Evolutionary conservation across 768 basidiomycete species (phyloP), one percentile per base, ranked within the genome.

Genomic region (Candolleomyces aberdarensis): DNA sequence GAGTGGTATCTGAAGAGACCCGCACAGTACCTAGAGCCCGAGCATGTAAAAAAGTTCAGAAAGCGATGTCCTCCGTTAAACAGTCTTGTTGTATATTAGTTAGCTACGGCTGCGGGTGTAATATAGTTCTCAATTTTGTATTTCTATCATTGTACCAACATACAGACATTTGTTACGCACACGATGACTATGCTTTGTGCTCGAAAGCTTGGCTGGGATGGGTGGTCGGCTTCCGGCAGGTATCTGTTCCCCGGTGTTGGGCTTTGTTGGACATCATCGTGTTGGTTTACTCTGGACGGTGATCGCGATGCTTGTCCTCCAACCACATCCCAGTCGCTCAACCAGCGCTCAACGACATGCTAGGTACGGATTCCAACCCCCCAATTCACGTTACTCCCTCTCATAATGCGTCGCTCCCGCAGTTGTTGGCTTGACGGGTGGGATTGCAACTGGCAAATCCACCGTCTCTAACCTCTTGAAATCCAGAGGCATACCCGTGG

Each of bases 391-490:
- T 5, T 43, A 43, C 5, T 13, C 11, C 41, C 41, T 43, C 44
- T 46, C 14, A 7, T 6, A 46, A 46, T 46, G 19, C 44, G 13
- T 46, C 36, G 11, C 6, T 36, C 15, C 14, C 20, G 7, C 31
- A 96, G 96, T 98, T 61, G 84, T 97, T 63, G 96, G 97, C 44
- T 84, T 99, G 20, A 98, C 96, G 31, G 97, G 97, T 8, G 94
- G 96, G 2, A 98, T 99, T 60, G 93, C 95, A 20, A 95, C 94
- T 7, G 95, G 96, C 57, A 99, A 99, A 76, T 97, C 96, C 0
- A 91, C 94, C 13, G 97, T 95, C 11, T 92, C 95, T 0, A 74
- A 76, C 7, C 78, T 95, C 46, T 79, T 98, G 40, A 81, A 82
- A 56, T 76, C 80, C 0, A 86, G 86, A 65, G 62, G 75, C 32